These are phyloP conservation scores for Lentinula novae-zelandiae DNA, from an alignment of 1,284 basidiomycete genomes.

Conservation along the genomic window DNA sequence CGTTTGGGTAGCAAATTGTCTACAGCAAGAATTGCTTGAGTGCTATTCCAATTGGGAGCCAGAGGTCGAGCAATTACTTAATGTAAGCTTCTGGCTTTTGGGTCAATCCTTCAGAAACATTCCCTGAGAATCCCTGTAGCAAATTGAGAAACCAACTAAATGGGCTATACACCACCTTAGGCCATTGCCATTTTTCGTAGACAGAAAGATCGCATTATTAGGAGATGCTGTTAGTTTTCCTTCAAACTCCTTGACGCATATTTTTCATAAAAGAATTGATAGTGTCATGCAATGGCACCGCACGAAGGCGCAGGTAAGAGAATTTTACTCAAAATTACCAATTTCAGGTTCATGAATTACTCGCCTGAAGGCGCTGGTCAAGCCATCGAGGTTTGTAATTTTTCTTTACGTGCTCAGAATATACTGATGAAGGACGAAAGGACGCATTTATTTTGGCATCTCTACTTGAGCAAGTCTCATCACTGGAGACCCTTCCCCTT, in stretches of 20 bases:
- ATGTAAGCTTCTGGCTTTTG: constrained; percentile 20
- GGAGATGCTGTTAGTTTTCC: constrained; percentile 34
- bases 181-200: constrained; percentile 33
- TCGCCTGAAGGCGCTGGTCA: constrained; percentile 33
- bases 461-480: constrained; percentile 22
- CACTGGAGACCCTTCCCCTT: constrained; percentile 17
- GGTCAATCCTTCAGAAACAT: neutral
- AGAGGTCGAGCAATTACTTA: constrained; percentile 29
- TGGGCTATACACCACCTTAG: constrained; percentile 42
- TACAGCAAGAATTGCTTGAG: constrained; percentile 30
- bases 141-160: constrained; percentile 35
- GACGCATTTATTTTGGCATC: constrained; percentile 29
- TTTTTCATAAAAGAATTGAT: neutral
- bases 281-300: constrained; percentile 34
- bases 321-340: neutral
- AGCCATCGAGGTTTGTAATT: constrained; percentile 29
- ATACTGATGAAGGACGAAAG: constrained; percentile 15
- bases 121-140: constrained; percentile 18
- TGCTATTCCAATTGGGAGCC: constrained; percentile 33
- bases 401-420: neutral
- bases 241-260: neutral
- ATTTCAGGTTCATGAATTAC: neutral
- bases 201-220: constrained; percentile 34
- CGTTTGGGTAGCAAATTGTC: constrained; percentile 31
- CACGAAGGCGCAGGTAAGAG: constrained; percentile 19